phyloP scores from a whole-genome alignment of 1,139 yeast genomes.

The Geotrichum carabidarum region DNA sequence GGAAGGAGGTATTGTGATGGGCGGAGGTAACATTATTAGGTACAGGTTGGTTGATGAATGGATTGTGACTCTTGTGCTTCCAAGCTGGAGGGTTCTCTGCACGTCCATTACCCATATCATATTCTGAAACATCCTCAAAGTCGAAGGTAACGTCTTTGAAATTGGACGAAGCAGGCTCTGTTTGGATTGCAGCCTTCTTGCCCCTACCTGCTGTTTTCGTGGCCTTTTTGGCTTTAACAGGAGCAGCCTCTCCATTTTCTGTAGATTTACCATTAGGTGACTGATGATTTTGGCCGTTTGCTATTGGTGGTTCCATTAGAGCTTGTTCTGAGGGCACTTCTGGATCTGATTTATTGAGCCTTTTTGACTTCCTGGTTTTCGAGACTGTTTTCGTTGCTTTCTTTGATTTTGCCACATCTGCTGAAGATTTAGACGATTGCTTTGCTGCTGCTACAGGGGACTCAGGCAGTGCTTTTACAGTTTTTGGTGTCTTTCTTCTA shows the following conservation, averaged over 20 bases:
- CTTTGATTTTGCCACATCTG: not conserved
- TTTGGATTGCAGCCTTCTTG: not conserved
- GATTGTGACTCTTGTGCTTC: constrained; percentile 20
- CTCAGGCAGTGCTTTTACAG: not conserved
- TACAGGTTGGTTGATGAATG: constrained; percentile 24
- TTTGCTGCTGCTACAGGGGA: constrained; percentile 13
- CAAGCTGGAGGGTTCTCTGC: constrained; percentile 16
- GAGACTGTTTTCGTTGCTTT: constrained; percentile 11
- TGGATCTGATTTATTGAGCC: not conserved
- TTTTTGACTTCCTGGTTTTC: not conserved
- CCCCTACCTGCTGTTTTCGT: not conserved
- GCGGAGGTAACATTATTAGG: constrained; percentile 16
- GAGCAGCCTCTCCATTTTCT: not conserved
- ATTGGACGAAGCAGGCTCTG: not conserved
- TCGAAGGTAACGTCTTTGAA: not conserved
- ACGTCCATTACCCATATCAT: not conserved
- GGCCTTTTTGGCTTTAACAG: not conserved
- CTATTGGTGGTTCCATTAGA: not conserved
- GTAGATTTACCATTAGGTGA: not conserved
- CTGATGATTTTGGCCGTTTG: not conserved
- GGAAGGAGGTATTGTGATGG: constrained; percentile 4
- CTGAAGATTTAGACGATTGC: constrained; percentile 3
- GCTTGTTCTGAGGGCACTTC: not conserved
- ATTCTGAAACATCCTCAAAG: constrained; percentile 7
- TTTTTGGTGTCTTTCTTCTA: constrained; percentile 12